Evolutionary conservation across 2,329 filamentous ascomycete species (phyloP).

Genomic region (Coniella vitis): DNA sequence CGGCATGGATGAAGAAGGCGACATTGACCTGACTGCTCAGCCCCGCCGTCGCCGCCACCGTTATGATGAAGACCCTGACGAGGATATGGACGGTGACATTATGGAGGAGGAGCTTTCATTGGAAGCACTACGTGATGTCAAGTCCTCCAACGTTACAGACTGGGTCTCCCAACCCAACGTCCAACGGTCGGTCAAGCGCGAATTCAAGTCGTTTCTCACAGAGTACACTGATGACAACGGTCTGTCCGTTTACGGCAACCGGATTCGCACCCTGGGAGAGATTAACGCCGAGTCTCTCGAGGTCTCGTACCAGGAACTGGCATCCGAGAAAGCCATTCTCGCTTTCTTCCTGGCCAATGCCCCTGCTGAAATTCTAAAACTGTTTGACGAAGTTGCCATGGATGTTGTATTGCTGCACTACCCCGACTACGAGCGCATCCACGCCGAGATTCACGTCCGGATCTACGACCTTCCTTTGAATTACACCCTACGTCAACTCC

Average conservation of each 20-base stretch:
- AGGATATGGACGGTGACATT: conserved; percentile 85
- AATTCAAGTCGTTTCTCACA: conserved; percentile 96
- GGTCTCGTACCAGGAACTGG: conserved; percentile 89
- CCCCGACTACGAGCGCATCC: conserved; percentile 94
- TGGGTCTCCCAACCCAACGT: conserved; percentile 91
- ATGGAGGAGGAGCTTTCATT: conserved; percentile 94
- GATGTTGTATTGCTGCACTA: conserved; percentile 94
- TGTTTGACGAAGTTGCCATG: conserved; percentile 95
- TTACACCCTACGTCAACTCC: conserved; percentile 90
- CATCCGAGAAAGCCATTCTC: conserved; percentile 83
- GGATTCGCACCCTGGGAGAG: conserved; percentile 92
- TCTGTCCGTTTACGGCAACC: conserved; percentile 87
- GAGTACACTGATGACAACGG: conserved; percentile 89
- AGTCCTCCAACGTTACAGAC: conserved; percentile 85
- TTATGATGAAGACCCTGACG: conserved; percentile 92
- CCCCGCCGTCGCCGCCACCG: conserved; percentile 77
- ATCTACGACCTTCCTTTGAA: conserved; percentile 92
- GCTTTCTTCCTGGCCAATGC: conserved; percentile 96
- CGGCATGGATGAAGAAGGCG: conserved; percentile 77
- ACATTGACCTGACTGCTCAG: conserved; percentile 79
- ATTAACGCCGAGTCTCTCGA: conserved; percentile 94
- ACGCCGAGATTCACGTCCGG: conserved; percentile 94
- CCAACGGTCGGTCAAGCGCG: conserved; percentile 85
- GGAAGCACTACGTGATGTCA: conserved; percentile 86
- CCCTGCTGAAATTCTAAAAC: conserved; percentile 87